Base-by-base conservation (phyloP, 805 yeast genomes). In the Wickerhamiella dianesei region DNA sequence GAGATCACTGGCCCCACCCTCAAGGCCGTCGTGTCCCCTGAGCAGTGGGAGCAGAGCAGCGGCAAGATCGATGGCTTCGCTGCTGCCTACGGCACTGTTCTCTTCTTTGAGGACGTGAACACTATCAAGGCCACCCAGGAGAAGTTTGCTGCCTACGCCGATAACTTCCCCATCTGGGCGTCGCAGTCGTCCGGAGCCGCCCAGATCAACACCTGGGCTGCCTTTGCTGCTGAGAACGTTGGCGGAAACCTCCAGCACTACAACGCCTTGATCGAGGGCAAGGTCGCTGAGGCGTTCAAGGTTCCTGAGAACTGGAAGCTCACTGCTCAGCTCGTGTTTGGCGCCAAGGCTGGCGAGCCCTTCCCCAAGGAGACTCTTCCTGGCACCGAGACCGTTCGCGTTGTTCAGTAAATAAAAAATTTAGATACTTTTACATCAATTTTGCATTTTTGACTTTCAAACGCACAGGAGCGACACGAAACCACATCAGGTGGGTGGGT, bases 211-310 rank as follows among this genome's bases (percentile, higher is more conserved):
- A 58, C 71, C 17, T 74, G 79, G 79, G 61, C 73, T 39, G 72
- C 72, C 21, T 60, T 74, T 21, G 63, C 66, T 44, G 64, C 63
- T 29, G 57, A 69, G 48, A 73, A 72, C 43, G 57, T 73, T 40
- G 77, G 77, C 52, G 74, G 67, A 51, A 73, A 71, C 54, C 64
- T 74, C 53, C 79, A 74, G 61, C 78, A 74, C 60, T 74, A 68
- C 67, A 71, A 70, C 59, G 71, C 67, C 43, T 61, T 63, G 43
- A 68, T 74, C 44, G 63, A 64, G 53, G 66, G 57, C 37, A 43
- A 41, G 22, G 53, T 61, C 17, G 69, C 68, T 44, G 52, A 68
- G 52, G 63, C 66, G 51, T 71, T 65, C 53, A 57, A 55, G 40
- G 62, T 69, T 22, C 75, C 75, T 48, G 59, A 56, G 43, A 56